Conservation (phyloP, 257 asterid species). For the Penstemon barbatus region DNA sequence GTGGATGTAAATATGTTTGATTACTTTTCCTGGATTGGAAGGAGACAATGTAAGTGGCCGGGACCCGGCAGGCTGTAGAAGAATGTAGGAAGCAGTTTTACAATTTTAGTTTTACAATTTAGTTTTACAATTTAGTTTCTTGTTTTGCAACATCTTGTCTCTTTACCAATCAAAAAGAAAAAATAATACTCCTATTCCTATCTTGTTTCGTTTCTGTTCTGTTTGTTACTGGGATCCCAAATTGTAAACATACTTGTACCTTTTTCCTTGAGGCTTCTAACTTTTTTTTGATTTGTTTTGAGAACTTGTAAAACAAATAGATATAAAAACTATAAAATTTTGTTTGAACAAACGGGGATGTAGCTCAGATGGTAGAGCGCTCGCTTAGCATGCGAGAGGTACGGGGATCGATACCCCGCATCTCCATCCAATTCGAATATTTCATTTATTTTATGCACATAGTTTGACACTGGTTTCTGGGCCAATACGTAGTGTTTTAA, state of each 20-base stretch:
- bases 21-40: conserved; percentile 36
- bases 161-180: background rate
- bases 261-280: too few relatives aligned
- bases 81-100: background rate
- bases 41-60: conserved; percentile 20
- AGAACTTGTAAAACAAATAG: background rate
- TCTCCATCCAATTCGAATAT: conserved; percentile 30
- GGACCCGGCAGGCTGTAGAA: background rate
- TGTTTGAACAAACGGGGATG: conserved; percentile 37
- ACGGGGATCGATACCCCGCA: conserved; percentile 54
- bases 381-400: conserved; percentile 53
- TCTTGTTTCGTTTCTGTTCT: too few relatives aligned
- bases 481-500: background rate
- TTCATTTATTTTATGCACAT: too few relatives aligned
- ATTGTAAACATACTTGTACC: too few relatives aligned
- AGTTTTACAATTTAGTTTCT: conserved; percentile 20
- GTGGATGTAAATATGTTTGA: conserved; percentile 40
- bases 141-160: conserved; percentile 23
- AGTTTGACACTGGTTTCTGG: too few relatives aligned
- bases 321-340: background rate
- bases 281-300: background rate
- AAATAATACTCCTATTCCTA: too few relatives aligned
- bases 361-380: conserved; percentile 70
- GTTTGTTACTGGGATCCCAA: too few relatives aligned
- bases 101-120: background rate